Base-by-base conservation (phyloP, 495 filamentous ascomycete genomes). In the Schizothecium vesticola region DNA sequence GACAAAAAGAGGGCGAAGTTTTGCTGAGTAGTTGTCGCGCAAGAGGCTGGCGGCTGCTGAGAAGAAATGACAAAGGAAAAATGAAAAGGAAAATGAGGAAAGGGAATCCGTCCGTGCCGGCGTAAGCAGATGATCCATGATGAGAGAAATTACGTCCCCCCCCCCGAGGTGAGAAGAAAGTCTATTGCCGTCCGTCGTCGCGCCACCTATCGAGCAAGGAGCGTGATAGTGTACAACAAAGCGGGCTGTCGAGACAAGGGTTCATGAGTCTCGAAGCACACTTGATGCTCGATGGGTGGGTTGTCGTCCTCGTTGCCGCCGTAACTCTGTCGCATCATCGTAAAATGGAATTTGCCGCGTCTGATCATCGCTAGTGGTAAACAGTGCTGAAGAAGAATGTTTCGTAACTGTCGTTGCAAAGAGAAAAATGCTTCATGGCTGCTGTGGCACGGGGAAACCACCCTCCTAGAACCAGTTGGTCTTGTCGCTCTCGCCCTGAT, bases 221-320 rank as follows among this genome's bases (percentile, higher is more conserved):
- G 75, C 70, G 61, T 71, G 68, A 71, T 77, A 78, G 71, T 78
- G 76, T 78, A 78, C 74, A 78, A 78, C 76, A 74, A 75, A 78
- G 76, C 71, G 67, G 65, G 63, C 70, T 60, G 57, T 55, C 68
- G 57, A 70, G 63, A 55, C 25, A 36, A 63, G 29, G 43, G 67
- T 55, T 68, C 66, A 57, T 66, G 22, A 69, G 64, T 67, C 28
- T 67, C 61, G 67, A 57, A 24, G 60, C 51, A 51, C 67, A n/a
- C 43, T 51, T 73, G 71, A 71, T 64, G 70, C 72, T 76, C 74
- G 72, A 70, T 72, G 67, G 70, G 55, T 12, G 31, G 43, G 36
- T 55, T 21, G 28, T 68, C 64, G 10, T n/a, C 13, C 61, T 70
- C 61, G 68, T 69, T 66, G 72, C 64, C 70, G 23, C 66, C 61